Evolutionary conservation across 371 early-diverging fungal genomes (phyloP).

Genomic region (Apophysomyces elegans): DNA sequence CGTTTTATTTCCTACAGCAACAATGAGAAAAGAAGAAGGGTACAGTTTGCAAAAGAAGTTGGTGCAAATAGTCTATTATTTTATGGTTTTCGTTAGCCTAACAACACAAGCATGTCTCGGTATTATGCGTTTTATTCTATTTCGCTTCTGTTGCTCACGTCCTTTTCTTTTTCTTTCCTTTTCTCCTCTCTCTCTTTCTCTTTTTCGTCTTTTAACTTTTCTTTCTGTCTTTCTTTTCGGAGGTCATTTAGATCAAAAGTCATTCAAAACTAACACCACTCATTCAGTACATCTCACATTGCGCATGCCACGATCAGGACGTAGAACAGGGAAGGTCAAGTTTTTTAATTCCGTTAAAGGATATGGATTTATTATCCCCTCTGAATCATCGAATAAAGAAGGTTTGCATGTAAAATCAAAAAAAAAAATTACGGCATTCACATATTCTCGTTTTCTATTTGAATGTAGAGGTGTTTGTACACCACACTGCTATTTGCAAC

Average conservation of each 20-base stretch:
- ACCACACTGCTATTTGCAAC: constrained; percentile 80
- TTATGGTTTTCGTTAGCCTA: constrained; percentile 4
- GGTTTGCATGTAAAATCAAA: constrained; percentile 35
- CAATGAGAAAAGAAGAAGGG: background rate
- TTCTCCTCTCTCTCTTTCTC: constrained; percentile 13
- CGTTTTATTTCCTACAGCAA: background rate
- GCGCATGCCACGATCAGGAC: constrained; percentile 21
- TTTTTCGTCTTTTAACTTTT: constrained; percentile 10
- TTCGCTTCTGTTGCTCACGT: background rate
- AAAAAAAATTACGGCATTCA: constrained; percentile 1
- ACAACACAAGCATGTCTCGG: constrained; percentile 11
- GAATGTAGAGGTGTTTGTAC: constrained; percentile 74
- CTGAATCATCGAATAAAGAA: constrained; percentile 62
- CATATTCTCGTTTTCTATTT: background rate
- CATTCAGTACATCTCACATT: constrained; percentile 21
- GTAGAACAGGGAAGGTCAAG: constrained; percentile 74
- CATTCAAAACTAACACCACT: constrained; percentile 13
- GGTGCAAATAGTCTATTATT: background rate
- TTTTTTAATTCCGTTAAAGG: constrained; percentile 86
- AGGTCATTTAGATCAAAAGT: constrained; percentile 16
- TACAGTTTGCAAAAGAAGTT: background rate
- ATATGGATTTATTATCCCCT: constrained; percentile 81
- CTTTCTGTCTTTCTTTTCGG: constrained; percentile 18
- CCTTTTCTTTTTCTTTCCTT: constrained; percentile 12
- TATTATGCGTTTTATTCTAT: constrained; percentile 1